Evolutionary conservation across 2,329 filamentous ascomycete species (phyloP).

Genomic region (Fusarium algeriense): DNA sequence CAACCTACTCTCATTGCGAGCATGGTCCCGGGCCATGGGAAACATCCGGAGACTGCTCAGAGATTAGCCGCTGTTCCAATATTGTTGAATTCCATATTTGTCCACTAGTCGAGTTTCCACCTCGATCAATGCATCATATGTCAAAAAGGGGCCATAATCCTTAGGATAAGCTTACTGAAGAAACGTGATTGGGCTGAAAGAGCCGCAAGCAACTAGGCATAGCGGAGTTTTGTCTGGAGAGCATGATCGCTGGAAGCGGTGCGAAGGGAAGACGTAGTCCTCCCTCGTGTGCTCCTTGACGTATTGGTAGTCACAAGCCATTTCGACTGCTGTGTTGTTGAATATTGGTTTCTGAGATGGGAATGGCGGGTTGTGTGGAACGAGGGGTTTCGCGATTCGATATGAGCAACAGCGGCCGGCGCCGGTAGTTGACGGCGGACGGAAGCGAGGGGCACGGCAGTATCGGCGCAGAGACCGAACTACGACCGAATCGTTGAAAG

Average conservation of each 20-base stretch:
- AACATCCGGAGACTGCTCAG: slow-evolving; percentile 66
- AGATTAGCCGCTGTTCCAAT: slow-evolving; percentile 4
- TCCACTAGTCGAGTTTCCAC: neutral
- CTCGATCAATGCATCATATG: neutral
- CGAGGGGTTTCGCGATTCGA: slow-evolving; percentile 35
- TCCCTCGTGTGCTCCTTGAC: slow-evolving; percentile 52
- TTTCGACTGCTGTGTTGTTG: slow-evolving; percentile 24
- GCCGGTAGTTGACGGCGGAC: slow-evolving; percentile 34
- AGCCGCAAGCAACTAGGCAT: slow-evolving; percentile 76
- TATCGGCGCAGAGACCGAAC: slow-evolving; percentile 33
- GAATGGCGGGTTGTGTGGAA: slow-evolving; percentile 23
- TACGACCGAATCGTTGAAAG: slow-evolving; percentile 21
- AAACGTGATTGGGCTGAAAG: slow-evolving; percentile 56
- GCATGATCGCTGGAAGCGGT: slow-evolving; percentile 67
- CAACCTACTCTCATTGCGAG: slow-evolving; percentile 60
- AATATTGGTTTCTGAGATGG: slow-evolving; percentile 6
- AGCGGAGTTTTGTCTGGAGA: slow-evolving; percentile 70
- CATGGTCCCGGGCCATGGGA: slow-evolving; percentile 86
- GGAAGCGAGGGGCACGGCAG: slow-evolving; percentile 33
- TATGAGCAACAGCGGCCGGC: slow-evolving; percentile 31
- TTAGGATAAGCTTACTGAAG: slow-evolving; percentile 24
- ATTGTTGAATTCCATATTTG: neutral
- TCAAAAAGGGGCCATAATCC: neutral
- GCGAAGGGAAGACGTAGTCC: slow-evolving; percentile 70
- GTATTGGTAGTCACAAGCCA: slow-evolving; percentile 51